These are phyloP conservation scores for Euphrasia confusa DNA, from an alignment of 257 asterid species.

Conservation along the genomic window DNA sequence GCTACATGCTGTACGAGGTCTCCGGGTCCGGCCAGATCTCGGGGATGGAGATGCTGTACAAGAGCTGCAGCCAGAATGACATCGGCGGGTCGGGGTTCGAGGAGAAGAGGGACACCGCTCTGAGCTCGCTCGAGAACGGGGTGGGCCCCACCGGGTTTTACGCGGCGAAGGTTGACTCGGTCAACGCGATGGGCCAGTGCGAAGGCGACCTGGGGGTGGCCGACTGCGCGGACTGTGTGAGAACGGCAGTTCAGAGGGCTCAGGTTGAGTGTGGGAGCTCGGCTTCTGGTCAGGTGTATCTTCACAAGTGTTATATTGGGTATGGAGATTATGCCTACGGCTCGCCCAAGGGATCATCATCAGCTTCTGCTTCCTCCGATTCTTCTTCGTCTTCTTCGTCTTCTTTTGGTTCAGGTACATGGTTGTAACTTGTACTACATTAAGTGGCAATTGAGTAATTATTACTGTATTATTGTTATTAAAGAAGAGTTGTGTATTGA, in stretches of 20 bases:
- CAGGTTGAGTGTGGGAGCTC: constrained; percentile 98
- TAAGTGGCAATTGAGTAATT: neutral
- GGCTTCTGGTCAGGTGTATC: constrained; percentile 72
- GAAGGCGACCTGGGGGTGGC: constrained; percentile 81
- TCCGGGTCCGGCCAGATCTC: constrained; percentile 78
- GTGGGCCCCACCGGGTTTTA: constrained; percentile 55
- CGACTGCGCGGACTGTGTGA: constrained; percentile 85
- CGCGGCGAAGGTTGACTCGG: constrained; percentile 50
- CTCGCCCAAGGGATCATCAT: constrained; percentile 27
- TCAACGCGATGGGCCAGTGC: constrained; percentile 85
- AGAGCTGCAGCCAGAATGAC: constrained; percentile 69
- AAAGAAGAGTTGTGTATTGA: too few species aligned
- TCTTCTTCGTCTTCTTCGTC: constrained; percentile 49
- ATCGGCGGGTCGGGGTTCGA: constrained; percentile 76
- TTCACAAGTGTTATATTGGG: constrained; percentile 66
- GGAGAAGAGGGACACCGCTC: constrained; percentile 79
- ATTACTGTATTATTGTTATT: constrained; percentile 3
- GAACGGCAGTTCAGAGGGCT: constrained; percentile 79
- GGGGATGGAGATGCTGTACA: constrained; percentile 89
- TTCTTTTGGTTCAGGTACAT: constrained; percentile 22
- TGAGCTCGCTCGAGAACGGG: constrained; percentile 57
- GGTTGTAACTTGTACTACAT: too few species aligned
- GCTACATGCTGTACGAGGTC: constrained; percentile 86
- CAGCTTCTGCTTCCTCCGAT: constrained; percentile 45
- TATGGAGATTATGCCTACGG: too few species aligned